Evolutionary conservation across 805 yeast genomes (phyloP).

Genomic region (Saccharomycopsis malanga): DNA sequence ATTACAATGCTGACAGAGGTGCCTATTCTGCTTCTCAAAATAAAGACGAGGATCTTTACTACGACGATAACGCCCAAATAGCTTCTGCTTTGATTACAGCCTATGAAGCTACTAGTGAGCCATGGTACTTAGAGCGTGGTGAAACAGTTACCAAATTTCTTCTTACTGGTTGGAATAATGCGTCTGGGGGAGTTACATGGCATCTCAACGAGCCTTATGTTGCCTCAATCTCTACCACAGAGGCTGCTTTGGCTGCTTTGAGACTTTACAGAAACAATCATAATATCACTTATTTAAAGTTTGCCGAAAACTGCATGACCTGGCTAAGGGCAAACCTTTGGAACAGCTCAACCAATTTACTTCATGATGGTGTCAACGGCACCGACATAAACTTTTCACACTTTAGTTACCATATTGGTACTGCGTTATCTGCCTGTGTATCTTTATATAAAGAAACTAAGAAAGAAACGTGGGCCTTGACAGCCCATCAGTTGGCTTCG

Average conservation of each 20-base stretch:
- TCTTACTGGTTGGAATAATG: slow-evolving; percentile 56
- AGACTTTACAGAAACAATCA: slow-evolving; percentile 46
- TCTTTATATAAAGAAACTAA: slow-evolving; percentile 43
- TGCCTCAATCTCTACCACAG: slow-evolving; percentile 62
- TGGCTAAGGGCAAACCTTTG: slow-evolving; percentile 48
- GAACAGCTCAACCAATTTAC: slow-evolving; percentile 47
- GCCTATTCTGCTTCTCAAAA: slow-evolving; percentile 65
- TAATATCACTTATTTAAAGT: slow-evolving; percentile 44
- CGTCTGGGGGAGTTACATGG: slow-evolving; percentile 62
- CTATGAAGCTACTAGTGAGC: slow-evolving; percentile 58
- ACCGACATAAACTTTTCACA: slow-evolving; percentile 34
- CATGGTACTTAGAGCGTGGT: slow-evolving; percentile 45
- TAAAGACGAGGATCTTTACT: slow-evolving; percentile 58
- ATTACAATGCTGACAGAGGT: slow-evolving; percentile 37
- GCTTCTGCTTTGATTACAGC: slow-evolving; percentile 59
- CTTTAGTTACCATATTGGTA: slow-evolving; percentile 63
- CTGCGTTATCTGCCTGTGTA: slow-evolving; percentile 49
- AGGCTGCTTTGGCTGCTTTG: slow-evolving; percentile 55
- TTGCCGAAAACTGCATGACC: slow-evolving; percentile 52
- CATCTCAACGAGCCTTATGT: slow-evolving; percentile 53
- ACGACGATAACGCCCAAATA: slow-evolving; percentile 71
- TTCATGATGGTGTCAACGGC: slow-evolving; percentile 51
- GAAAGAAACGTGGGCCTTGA: slow-evolving; percentile 43
- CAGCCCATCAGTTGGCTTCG: slow-evolving; percentile 34
- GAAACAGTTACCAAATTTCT: slow-evolving; percentile 53